Evolutionary conservation across 1,284 basidiomycete species (phyloP), one percentile per base, ranked within the genome.

Genomic region (Ustilago cynodontis): DNA sequence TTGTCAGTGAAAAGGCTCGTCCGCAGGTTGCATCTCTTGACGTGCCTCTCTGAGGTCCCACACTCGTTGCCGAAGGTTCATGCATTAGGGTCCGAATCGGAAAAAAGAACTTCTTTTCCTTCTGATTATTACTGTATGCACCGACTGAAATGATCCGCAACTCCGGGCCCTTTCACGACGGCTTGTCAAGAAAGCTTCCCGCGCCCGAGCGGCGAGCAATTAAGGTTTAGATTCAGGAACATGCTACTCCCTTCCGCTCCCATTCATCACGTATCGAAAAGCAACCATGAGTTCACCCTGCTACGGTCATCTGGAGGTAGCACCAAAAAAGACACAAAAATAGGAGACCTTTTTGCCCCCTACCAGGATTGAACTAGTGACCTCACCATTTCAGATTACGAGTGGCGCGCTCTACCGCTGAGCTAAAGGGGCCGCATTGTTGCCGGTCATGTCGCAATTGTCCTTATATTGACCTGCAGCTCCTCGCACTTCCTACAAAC

Each of bases 321-420:
- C 35, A 31, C 29, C 1, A 37, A 31, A 65, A 53, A 39, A n/a
- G 16, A 3, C 14, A 29, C 3, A 33, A 51, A 50, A 51, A 55
- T 41, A 29, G 31, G 45, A 56, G 22, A 33, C 11, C 20, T 1
- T 14, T 9, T 26, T 76, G 73, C 73, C 59, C 24, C 64, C 68
- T 67, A 51, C 64, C 73, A 61, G 73, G 73, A 67, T 76, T 76
- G 73, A 76, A 76, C 73, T 61, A 76, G 58, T 51, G 73, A 76
- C 73, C 73, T 76, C 67, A 64, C 63, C 73, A 71, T 76, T 8
- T 59, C 62, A 33, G 4, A 18, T 18, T 76, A 71, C 73, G 71
- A 74, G 71, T 74, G 71, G 65, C 65, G 66, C 71, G 71, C 71
- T 74, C 71, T 74, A 58, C 71, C 73, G 71, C 73, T 76, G 73